Evolutionary conservation across 768 basidiomycete genomes (phyloP).

Genomic region (Trametes villosa): DNA sequence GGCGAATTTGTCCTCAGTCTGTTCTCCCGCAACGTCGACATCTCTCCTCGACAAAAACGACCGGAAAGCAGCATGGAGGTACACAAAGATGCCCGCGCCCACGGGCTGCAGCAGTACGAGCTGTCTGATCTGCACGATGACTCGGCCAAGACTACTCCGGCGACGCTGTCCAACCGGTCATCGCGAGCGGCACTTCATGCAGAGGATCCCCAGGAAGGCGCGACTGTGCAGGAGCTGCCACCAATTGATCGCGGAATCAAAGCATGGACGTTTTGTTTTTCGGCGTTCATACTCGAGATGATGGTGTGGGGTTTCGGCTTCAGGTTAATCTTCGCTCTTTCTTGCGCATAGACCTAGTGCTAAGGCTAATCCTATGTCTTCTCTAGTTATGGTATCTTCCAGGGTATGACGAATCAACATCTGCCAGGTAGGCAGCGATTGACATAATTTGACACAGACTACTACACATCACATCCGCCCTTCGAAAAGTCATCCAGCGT

Average conservation of each 20-base stretch:
- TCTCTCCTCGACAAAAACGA: not conserved
- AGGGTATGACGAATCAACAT: constrained; percentile 8
- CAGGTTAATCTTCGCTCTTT: constrained; percentile 18
- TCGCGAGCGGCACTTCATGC: constrained; percentile 14
- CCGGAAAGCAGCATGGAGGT: not conserved
- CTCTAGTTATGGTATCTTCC: constrained; percentile 31
- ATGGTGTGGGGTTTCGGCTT: constrained; percentile 31
- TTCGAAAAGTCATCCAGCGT: constrained; percentile 23
- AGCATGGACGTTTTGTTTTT: constrained; percentile 29
- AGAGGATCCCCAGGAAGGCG: constrained; percentile 7
- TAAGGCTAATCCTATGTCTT: not conserved
- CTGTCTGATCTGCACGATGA: not conserved
- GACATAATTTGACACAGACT: constrained; percentile 11
- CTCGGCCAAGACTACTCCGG: not conserved
- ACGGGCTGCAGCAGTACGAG: not conserved
- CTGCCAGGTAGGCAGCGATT: not conserved
- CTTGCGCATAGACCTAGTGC: not conserved
- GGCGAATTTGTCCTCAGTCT: not conserved
- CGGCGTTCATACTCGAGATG: constrained; percentile 25
- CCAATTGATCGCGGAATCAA: constrained; percentile 24
- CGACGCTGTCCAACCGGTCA: constrained; percentile 9
- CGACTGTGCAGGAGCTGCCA: constrained; percentile 25
- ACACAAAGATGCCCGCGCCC: not conserved
- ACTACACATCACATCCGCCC: constrained; percentile 29
- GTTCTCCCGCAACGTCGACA: not conserved